A percentile compares a stretch with the other conserved stretches of the same genome.
These are phyloP conservation scores for Turnera subulata DNA, from an alignment of 345 rosid species.

Conservation along the genomic window DNA sequence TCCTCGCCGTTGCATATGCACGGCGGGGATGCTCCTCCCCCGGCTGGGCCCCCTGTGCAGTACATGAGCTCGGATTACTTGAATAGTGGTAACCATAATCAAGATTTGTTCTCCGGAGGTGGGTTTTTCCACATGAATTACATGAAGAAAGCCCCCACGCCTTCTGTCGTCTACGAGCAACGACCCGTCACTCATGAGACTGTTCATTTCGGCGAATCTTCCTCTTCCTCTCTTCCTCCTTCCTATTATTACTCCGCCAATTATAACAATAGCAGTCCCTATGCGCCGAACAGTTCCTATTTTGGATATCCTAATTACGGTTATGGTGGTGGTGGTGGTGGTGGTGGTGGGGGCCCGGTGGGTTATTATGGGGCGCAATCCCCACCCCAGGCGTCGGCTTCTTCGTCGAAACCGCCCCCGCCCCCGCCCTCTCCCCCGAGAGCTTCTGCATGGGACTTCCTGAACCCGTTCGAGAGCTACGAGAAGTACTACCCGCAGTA, in stretches of 20 bases:
- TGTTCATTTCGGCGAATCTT: conserved; percentile 60
- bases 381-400: conserved; percentile 16
- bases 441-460: conserved; percentile 71
- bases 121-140: conserved; percentile 65
- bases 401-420: conserved; percentile 64
- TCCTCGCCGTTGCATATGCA: conserved; percentile 51
- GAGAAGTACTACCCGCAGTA: conserved; percentile 47
- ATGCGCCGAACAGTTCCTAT: conserved; percentile 23
- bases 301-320: conserved; percentile 35
- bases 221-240: conserved; percentile 42
- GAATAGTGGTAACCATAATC: conserved; percentile 24
- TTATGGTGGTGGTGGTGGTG: conserved; percentile 17
- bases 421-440: conserved; percentile 80
- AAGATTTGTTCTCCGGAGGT: conserved; percentile 16
- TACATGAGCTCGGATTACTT: conserved; percentile 18
- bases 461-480: conserved; percentile 52
- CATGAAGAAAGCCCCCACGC: conserved; percentile 62
- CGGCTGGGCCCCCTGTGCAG: conserved; percentile 15
- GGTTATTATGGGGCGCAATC: conserved; percentile 36
- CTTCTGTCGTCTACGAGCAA: conserved; percentile 61
- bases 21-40: conserved; percentile 6
- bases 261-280: conserved; percentile 16
- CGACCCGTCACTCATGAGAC: conserved; percentile 51
- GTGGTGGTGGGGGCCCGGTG: conserved; percentile 11
- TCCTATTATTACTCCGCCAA: conserved; percentile 12